These are phyloP conservation scores for Epichloe uncinata DNA, from an alignment of 2,329 filamentous ascomycete species.

Conservation along the genomic window DNA sequence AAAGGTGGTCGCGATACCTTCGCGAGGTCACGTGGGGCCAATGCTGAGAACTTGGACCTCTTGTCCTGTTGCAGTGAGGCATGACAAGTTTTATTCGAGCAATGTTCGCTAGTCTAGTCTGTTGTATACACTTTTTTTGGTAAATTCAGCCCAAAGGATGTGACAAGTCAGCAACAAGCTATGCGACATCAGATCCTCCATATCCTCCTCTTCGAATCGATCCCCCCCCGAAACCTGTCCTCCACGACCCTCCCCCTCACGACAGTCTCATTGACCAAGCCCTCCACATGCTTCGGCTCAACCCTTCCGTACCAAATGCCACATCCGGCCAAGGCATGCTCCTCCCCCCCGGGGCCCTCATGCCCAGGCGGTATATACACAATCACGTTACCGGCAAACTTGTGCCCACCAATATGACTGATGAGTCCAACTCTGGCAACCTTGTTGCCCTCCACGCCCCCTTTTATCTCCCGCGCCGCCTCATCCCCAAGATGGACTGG, in stretches of 20 bases:
- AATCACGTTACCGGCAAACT: constrained; percentile 76
- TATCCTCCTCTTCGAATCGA: constrained; percentile 41
- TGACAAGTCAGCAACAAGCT: too few species aligned
- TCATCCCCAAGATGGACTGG: constrained; percentile 14
- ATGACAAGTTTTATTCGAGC: neutral
- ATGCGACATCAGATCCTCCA: constrained; percentile 25
- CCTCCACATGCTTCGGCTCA: constrained; percentile 62
- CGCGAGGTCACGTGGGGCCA: constrained; percentile 1
- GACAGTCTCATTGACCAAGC: constrained; percentile 60
- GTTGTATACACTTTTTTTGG: neutral
- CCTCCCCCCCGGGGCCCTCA: constrained; percentile 24
- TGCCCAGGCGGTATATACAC: constrained; percentile 55
- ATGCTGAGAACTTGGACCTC: neutral
- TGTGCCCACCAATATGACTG: constrained; percentile 74
- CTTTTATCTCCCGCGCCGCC: constrained; percentile 9
- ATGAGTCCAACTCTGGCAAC: constrained; percentile 54
- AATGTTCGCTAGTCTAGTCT: neutral
- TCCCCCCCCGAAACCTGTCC: constrained; percentile 59
- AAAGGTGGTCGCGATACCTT: neutral
- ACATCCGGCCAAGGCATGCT: constrained; percentile 50
- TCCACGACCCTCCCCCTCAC: constrained; percentile 48
- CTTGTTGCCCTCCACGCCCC: constrained; percentile 7
- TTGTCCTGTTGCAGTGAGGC: too few species aligned
- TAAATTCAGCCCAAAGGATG: too few species aligned
- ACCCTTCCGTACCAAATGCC: constrained; percentile 78